phyloP scores from a whole-genome alignment of 2,329 filamentous ascomycete genomes.

The Berkeleyomyces basicola region DNA sequence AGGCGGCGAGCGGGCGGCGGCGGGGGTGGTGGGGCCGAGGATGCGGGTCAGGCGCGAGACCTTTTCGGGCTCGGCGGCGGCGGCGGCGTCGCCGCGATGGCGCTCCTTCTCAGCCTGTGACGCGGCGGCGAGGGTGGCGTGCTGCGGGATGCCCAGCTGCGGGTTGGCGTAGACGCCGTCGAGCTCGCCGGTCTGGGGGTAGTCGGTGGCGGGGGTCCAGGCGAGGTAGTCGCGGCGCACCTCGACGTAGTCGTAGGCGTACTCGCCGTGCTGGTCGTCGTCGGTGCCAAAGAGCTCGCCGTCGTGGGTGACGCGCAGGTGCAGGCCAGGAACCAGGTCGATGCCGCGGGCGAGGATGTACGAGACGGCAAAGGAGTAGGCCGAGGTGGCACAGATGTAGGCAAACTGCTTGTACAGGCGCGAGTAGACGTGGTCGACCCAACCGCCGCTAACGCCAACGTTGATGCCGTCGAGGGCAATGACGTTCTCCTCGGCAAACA shows the following conservation, averaged over 20 bases:
- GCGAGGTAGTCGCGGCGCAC: constrained; percentile 76
- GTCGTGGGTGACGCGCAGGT: constrained; percentile 65
- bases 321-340: constrained; percentile 59
- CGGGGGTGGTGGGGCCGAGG: constrained; percentile 4
- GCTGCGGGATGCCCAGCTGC: constrained; percentile 56
- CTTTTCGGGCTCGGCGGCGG: constrained; percentile 2
- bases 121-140: constrained; percentile 29
- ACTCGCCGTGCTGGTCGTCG: constrained; percentile 78
- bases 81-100: constrained; percentile 9
- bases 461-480: constrained; percentile 66
- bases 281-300: constrained; percentile 79
- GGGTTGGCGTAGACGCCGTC: constrained; percentile 34
- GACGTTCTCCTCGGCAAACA: constrained; percentile 53
- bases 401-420: constrained; percentile 67
- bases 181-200: constrained; percentile 33
- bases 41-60: constrained; percentile 17
- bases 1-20: neutral
- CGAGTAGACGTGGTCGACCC: constrained; percentile 57
- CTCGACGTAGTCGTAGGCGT: constrained; percentile 82
- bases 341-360: constrained; percentile 58
- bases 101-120: constrained; percentile 14
- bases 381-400: constrained; percentile 49
- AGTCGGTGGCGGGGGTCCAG: constrained; percentile 47
- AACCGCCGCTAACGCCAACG: constrained; percentile 49
- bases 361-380: constrained; percentile 58